Percentiles rank a stretch among this genome's conserved stretches.
Conservation (phyloP, 179 eudicot genomes). For the Amaranthus tricolor region DNA sequence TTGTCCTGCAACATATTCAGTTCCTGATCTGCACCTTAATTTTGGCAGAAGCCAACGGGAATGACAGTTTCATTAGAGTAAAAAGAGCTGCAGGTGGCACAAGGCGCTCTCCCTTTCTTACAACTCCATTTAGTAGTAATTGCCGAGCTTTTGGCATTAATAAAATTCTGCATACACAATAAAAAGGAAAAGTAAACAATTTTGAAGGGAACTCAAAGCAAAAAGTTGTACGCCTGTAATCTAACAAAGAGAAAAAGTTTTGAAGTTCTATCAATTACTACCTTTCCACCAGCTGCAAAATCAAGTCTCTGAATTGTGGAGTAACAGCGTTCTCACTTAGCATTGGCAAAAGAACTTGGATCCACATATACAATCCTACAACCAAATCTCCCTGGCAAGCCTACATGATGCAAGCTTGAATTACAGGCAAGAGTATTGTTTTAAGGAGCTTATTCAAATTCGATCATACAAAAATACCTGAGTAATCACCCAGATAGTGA, state of each 20-base stretch:
- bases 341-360: conserved; percentile 28
- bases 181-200: conserved; percentile 2
- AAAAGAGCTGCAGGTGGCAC: conserved; percentile 55
- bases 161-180: conserved; percentile 32
- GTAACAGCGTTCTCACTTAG: conserved; percentile 18
- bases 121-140: conserved; percentile 46
- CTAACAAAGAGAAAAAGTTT: background rate
- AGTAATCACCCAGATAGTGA: conserved; percentile 44
- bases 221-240: background rate
- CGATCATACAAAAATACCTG: conserved; percentile 35
- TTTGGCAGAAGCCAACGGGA: conserved; percentile 44
- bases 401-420: conserved; percentile 27
- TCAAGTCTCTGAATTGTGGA: conserved; percentile 29
- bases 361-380: conserved; percentile 39
- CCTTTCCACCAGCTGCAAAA: conserved; percentile 33
- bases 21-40: conserved; percentile 34
- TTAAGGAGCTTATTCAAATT: background rate
- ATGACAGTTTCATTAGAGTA: conserved; percentile 41
- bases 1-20: background rate
- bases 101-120: conserved; percentile 54
- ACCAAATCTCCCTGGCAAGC: conserved; percentile 50
- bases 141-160: conserved; percentile 46
- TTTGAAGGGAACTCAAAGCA: conserved; percentile 5
- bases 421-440: too few species aligned
- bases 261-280: background rate